Percentiles rank a stretch among this genome's conserved stretches.
Evolutionary conservation across 2,329 filamentous ascomycete genomes (phyloP).

Genomic region (Emmonsiellopsis sp.): DNA sequence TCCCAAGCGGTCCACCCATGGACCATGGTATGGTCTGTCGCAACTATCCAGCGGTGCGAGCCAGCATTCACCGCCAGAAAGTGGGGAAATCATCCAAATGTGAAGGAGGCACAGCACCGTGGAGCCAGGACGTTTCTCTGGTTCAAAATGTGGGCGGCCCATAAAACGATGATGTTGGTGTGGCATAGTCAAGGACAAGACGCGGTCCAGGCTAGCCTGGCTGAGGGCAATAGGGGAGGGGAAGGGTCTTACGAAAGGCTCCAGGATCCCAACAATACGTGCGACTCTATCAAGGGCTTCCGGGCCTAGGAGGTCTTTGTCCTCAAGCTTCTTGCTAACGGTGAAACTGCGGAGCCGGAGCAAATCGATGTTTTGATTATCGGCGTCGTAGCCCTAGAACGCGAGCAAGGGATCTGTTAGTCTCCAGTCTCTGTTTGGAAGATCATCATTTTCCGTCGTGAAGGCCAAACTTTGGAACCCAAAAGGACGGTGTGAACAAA

Average conservation of each 20-base stretch:
- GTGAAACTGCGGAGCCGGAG: conserved; percentile 75
- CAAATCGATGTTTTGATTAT: conserved; percentile 71
- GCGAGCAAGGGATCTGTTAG: conserved; percentile 10
- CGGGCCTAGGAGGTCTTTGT: conserved; percentile 54
- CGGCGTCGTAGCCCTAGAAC: conserved; percentile 59
- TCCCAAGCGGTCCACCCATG: neutral
- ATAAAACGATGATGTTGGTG: neutral
- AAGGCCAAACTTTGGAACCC: neutral
- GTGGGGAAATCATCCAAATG: neutral
- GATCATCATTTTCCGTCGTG: neutral
- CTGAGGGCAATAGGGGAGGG: conserved; percentile 12
- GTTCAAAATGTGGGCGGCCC: neutral
- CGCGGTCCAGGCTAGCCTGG: neutral
- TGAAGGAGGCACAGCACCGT: neutral
- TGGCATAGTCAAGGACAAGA: conserved; percentile 6
- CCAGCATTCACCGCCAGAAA: neutral
- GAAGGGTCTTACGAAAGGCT: conserved; percentile 61
- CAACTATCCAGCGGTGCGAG: neutral
- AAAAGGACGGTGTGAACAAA: neutral
- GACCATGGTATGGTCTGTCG: neutral
- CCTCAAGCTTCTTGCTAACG: conserved; percentile 56
- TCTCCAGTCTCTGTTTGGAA: conserved; percentile 8
- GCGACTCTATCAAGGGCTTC: conserved; percentile 58
- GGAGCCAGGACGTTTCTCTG: neutral
- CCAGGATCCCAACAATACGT: conserved; percentile 58